Evolutionary conservation across 768 basidiomycete species (phyloP).

Genomic region (Neoboletus magnificus): DNA sequence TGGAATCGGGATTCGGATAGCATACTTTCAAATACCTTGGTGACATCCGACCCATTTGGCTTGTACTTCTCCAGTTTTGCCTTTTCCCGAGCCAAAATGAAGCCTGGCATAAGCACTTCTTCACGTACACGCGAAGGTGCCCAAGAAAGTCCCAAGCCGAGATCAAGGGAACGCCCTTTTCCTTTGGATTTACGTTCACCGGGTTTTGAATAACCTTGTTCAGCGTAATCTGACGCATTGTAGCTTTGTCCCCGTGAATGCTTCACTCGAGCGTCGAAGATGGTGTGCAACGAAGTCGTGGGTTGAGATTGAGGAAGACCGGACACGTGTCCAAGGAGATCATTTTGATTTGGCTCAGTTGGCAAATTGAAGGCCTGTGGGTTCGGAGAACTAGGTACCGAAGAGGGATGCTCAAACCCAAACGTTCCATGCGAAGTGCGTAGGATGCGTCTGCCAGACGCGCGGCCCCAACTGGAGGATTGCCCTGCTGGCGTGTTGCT

Average conservation of each 20-base stretch:
- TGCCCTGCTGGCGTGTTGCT: constrained; percentile 34
- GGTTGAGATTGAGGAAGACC: constrained; percentile 12
- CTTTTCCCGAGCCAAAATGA: constrained; percentile 29
- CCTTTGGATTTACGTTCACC: constrained; percentile 31
- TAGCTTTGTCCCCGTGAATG: constrained; percentile 23
- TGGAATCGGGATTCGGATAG: constrained; percentile 36
- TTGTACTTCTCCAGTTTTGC: constrained; percentile 18
- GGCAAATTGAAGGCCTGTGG: constrained; percentile 20
- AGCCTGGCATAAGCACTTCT: constrained; percentile 55
- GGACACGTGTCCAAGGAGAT: not conserved
- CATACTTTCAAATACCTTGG: constrained; percentile 36
- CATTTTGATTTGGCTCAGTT: constrained; percentile 5
- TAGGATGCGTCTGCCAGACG: constrained; percentile 39
- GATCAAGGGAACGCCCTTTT: constrained; percentile 70
- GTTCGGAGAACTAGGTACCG: constrained; percentile 41
- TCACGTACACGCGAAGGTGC: constrained; percentile 66
- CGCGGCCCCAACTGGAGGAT: constrained; percentile 58
- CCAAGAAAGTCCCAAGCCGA: constrained; percentile 69
- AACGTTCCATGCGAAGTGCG: constrained; percentile 57
- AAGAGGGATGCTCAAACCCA: constrained; percentile 65
- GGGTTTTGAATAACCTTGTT: constrained; percentile 8
- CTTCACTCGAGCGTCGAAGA: constrained; percentile 32
- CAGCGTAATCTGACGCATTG: constrained; percentile 24
- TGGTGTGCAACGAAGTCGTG: constrained; percentile 26
- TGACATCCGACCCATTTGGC: constrained; percentile 32